These are phyloP conservation scores for Solanum pinnatisectum DNA, from an alignment of 257 asterid genomes.

Conservation along the genomic window DNA sequence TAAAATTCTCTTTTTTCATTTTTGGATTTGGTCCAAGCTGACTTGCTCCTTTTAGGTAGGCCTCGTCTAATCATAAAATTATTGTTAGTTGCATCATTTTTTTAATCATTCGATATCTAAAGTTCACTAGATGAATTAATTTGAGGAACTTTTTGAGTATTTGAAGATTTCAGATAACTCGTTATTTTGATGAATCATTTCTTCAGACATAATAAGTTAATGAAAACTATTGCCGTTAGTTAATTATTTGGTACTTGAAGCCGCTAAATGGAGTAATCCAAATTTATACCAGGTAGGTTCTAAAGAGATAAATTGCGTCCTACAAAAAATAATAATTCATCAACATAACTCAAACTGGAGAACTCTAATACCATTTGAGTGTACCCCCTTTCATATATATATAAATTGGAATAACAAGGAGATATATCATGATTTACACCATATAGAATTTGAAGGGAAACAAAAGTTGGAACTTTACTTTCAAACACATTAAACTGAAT, in stretches of 20 bases:
- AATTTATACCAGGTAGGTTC: background rate
- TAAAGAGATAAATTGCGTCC: fast-evolving
- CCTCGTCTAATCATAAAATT: background rate
- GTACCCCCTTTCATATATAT: too few species aligned
- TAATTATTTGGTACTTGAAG: background rate
- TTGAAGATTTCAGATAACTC: background rate
- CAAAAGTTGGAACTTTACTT: background rate
- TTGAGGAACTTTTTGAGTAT: background rate
- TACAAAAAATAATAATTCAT: too few species aligned
- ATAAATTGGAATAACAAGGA: background rate
- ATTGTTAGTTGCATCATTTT: background rate
- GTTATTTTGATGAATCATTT: background rate
- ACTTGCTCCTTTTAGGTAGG: background rate
- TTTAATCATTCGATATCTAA: background rate
- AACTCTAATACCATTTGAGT: background rate
- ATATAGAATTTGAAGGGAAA: background rate
- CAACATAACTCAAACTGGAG: background rate
- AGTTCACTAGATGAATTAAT: background rate
- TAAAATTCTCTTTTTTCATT: background rate
- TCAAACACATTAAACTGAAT: background rate
- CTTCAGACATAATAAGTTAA: background rate
- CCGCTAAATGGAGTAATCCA: too few species aligned
- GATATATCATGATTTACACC: background rate
- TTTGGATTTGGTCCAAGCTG: background rate
- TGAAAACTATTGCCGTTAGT: background rate